These are phyloP conservation scores for Artemisia tridentata DNA, from an alignment of 129 eudicot genomes.

Conservation along the genomic window DNA sequence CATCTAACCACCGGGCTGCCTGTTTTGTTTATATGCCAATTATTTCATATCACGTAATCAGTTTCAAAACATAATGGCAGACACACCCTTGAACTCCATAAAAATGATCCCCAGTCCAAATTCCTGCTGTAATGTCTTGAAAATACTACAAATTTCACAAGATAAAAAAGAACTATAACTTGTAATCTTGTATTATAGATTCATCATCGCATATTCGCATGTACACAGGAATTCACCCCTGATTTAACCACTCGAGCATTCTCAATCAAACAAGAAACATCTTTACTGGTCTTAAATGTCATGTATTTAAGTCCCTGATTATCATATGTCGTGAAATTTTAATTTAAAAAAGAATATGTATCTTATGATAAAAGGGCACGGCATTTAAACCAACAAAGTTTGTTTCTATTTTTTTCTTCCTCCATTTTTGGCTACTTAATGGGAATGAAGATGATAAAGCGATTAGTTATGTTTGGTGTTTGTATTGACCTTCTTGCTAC, in stretches of 20 bases:
- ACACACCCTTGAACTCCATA: background rate
- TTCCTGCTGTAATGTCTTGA: background rate
- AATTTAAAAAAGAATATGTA: background rate
- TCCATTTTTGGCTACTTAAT: constrained; percentile 1
- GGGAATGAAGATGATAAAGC: constrained; percentile 1
- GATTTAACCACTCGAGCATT: background rate
- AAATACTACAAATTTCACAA: background rate
- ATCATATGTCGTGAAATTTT: background rate
- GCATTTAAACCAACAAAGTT: constrained; percentile 5
- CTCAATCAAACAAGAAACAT: background rate
- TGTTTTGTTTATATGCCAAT: no score
- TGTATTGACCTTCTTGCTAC: constrained; percentile 19
- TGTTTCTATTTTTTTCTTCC: background rate
- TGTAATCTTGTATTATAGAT: background rate
- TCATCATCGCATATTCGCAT: no score
- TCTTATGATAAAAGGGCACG: background rate
- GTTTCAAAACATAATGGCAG: no score
- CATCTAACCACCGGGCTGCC: no score
- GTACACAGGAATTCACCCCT: background rate
- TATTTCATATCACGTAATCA: no score
- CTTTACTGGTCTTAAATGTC: no score
- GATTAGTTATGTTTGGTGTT: constrained; percentile 2
- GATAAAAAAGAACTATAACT: background rate
- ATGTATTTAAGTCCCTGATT: no score
- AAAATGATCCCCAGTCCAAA: background rate